Percentiles rank a stretch among this genome's conserved stretches.
phyloP scores from a whole-genome alignment of 768 basidiomycete species.

The Tephrocybe rancida region DNA sequence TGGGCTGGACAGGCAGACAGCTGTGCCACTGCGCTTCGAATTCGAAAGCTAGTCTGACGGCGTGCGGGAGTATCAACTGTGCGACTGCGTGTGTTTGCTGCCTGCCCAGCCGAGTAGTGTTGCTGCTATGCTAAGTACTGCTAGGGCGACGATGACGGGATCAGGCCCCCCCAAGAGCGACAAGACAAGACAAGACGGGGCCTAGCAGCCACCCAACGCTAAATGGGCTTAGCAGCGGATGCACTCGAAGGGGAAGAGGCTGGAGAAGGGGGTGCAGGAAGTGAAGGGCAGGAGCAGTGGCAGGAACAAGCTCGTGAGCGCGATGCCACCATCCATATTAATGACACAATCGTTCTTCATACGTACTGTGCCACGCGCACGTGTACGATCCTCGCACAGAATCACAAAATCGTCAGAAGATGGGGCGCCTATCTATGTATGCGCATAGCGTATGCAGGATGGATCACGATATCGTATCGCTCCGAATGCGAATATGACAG shows the following conservation, averaged over 20 bases:
- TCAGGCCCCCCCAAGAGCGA: neutral
- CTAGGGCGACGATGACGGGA: neutral
- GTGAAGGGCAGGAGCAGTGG: neutral
- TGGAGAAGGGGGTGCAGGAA: neutral
- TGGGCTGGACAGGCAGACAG: too few species aligned
- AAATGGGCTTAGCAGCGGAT: conserved; percentile 6
- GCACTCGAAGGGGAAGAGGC: neutral
- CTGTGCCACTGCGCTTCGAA: conserved; percentile 4
- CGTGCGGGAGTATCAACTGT: conserved; percentile 5
- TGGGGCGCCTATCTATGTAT: neutral
- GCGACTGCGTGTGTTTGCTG: neutral
- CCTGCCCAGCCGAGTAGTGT: neutral
- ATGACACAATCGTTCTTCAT: conserved; percentile 6
- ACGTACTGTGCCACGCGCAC: conserved; percentile 12
- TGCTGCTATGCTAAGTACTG: too few species aligned
- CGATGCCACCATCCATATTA: conserved; percentile 3
- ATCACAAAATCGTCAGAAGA: conserved; percentile 3
- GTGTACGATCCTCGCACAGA: neutral
- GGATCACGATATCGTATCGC: neutral
- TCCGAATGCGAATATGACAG: neutral
- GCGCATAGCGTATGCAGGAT: too few species aligned
- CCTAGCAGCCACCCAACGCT: conserved; percentile 2
- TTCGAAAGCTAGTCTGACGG: conserved; percentile 13
- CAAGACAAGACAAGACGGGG: neutral
- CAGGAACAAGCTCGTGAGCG: neutral